Percentiles rank a stretch among this genome's conserved stretches.
Evolutionary conservation across 305 asterid species (phyloP).

Genomic region (Fraxinus ornus): DNA sequence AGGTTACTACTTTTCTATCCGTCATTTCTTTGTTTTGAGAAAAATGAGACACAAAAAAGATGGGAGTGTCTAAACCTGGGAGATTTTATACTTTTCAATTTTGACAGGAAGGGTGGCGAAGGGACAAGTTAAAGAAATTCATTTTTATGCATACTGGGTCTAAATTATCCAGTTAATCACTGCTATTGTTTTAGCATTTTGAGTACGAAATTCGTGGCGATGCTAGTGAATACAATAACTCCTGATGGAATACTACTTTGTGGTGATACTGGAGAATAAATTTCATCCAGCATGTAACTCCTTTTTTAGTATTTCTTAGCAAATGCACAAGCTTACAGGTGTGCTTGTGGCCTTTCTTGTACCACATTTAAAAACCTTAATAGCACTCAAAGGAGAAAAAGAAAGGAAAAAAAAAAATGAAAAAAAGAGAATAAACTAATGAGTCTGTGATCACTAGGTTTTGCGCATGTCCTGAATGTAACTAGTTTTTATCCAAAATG

Average conservation of each 20-base stretch:
- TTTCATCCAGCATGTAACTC: not conserved
- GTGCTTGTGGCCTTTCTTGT: not conserved
- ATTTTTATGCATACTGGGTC: not conserved
- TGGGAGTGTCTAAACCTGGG: not conserved
- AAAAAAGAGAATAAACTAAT: not conserved
- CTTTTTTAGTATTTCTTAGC: not conserved
- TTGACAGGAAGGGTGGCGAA: not conserved
- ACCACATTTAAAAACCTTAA: not conserved
- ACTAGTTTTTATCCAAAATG: not conserved
- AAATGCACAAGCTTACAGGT: not conserved
- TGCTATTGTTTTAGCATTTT: not conserved
- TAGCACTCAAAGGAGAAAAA: not conserved
- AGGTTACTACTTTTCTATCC: not conserved
- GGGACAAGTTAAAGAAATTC: not conserved
- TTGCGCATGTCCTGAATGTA: not conserved
- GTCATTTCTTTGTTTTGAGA: not conserved
- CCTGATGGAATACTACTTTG: not conserved
- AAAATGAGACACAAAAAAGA: not conserved
- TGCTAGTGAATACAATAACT: not conserved
- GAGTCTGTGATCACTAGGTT: not conserved
- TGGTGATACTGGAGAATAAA: not conserved
- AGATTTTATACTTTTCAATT: not conserved
- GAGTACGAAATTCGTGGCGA: not conserved
- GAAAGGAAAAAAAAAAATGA: not conserved
- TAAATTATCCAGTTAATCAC: not conserved